These are phyloP conservation scores for Peltaster fructicola DNA, from an alignment of 2,329 filamentous ascomycete genomes.

Conservation along the genomic window DNA sequence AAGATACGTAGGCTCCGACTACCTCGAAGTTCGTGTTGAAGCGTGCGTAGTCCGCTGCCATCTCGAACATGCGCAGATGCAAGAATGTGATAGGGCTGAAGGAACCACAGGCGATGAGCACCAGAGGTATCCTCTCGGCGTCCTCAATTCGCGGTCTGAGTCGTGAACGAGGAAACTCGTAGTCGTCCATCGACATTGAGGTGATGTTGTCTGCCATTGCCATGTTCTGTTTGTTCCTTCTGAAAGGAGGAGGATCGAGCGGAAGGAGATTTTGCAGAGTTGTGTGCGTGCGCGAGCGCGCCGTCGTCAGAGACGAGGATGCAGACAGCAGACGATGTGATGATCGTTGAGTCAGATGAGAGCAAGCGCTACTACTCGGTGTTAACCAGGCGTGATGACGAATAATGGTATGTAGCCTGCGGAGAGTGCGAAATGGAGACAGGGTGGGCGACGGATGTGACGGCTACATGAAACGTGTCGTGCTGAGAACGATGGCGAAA, in stretches of 20 bases:
- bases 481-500: no score
- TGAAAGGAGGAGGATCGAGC: slow-evolving; percentile 3
- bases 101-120: slow-evolving; percentile 51
- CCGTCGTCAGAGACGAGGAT: no score
- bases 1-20: slow-evolving; percentile 67
- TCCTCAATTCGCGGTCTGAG: slow-evolving; percentile 40
- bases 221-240: slow-evolving; percentile 9
- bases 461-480: no score
- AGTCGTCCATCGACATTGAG: slow-evolving; percentile 26
- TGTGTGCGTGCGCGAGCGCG: no score
- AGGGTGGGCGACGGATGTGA: no score
- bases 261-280: slow-evolving; percentile 4
- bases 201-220: slow-evolving; percentile 10
- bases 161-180: slow-evolving; percentile 44
- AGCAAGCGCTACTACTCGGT: no score
- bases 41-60: slow-evolving; percentile 64
- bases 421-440: no score
- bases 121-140: slow-evolving; percentile 41
- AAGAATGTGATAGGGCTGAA: slow-evolving; percentile 36
- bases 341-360: no score
- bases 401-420: no score
- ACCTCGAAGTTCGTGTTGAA: slow-evolving; percentile 67
- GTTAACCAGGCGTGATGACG: no score
- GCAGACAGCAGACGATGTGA: no score
- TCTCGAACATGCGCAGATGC: slow-evolving; percentile 74